These are phyloP conservation scores for Volvox reticuliferus DNA, from an alignment of 139 green algal genomes.

Conservation along the genomic window DNA sequence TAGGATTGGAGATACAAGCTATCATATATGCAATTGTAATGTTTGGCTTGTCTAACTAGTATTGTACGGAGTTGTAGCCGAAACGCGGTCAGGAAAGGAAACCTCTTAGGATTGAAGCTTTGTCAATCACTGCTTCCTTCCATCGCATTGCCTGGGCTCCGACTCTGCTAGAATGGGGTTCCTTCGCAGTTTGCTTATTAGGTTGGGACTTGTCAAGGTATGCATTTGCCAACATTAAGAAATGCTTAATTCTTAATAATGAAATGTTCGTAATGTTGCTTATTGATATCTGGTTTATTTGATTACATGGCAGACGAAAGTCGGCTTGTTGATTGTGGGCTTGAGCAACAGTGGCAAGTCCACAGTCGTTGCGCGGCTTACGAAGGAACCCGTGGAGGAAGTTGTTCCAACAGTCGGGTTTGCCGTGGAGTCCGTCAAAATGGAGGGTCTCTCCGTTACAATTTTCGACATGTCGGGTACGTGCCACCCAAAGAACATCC, in stretches of 20 bases:
- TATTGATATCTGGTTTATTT: background rate
- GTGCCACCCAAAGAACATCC: background rate
- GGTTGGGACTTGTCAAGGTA: constrained; percentile 34
- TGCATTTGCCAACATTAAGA: background rate
- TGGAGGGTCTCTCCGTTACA: constrained; percentile 68
- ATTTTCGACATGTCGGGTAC: constrained; percentile 81
- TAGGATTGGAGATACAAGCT: too few species aligned
- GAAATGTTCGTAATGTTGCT: background rate
- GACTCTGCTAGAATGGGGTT: constrained; percentile 13
- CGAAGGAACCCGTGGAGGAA: constrained; percentile 32
- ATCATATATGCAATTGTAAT: too few species aligned
- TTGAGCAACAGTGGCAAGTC: constrained; percentile 47
- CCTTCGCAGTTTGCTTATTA: constrained; percentile 2
- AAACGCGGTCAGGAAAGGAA: too few species aligned
- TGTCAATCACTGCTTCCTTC: too few species aligned
- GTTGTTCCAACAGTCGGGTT: constrained; percentile 44
- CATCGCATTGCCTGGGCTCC: too few species aligned
- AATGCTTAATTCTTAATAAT: background rate
- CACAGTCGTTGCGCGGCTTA: constrained; percentile 25
- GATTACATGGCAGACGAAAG: background rate
- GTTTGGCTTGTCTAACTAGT: too few species aligned
- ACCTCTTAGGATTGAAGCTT: too few species aligned
- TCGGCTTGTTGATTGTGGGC: constrained; percentile 29
- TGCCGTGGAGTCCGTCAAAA: constrained; percentile 32
- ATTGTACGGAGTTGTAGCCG: too few species aligned